Conservation (phyloP, 2,329 filamentous ascomycete genomes). For the Knufia fluminis region DNA sequence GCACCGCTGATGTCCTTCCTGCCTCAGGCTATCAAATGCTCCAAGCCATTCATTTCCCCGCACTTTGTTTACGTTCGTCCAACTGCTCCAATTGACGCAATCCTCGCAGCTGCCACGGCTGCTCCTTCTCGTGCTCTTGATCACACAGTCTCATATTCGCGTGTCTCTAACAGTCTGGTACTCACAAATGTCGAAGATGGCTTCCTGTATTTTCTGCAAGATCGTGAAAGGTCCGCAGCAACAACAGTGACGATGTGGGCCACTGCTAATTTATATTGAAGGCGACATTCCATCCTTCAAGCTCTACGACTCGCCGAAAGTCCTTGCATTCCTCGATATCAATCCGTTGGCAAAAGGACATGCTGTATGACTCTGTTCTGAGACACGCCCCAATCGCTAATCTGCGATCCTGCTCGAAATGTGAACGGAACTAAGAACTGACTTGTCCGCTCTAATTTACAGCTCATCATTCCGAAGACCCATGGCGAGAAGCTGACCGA, state of each 20-base stretch:
- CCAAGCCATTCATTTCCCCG: no score
- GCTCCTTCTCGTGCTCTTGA: no score
- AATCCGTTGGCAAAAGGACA: constrained; percentile 81
- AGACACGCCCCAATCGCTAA: not conserved
- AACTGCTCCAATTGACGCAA: no score
- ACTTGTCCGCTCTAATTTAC: constrained; percentile 5
- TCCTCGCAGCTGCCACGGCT: no score
- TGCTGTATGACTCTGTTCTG: constrained; percentile 50
- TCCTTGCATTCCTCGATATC: constrained; percentile 93
- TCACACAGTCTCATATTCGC: no score
- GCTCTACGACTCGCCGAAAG: constrained; percentile 88
- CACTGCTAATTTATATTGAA: constrained; percentile 30
- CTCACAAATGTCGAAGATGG: constrained; percentile 24
- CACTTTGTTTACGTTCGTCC: no score
- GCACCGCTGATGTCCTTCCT: no score
- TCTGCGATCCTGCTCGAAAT: not conserved
- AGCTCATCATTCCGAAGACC: constrained; percentile 94
- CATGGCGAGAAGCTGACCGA: constrained; percentile 88
- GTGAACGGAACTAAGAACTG: not conserved
- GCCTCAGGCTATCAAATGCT: no score
- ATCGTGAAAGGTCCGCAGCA: constrained; percentile 71
- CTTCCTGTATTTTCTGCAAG: constrained; percentile 91
- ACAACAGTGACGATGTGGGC: not conserved
- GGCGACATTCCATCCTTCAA: constrained; percentile 95
- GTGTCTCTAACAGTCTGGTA: no score